phyloP scores from a whole-genome alignment of 2,329 filamentous ascomycete genomes.

The Paecilomyces variotii region DNA sequence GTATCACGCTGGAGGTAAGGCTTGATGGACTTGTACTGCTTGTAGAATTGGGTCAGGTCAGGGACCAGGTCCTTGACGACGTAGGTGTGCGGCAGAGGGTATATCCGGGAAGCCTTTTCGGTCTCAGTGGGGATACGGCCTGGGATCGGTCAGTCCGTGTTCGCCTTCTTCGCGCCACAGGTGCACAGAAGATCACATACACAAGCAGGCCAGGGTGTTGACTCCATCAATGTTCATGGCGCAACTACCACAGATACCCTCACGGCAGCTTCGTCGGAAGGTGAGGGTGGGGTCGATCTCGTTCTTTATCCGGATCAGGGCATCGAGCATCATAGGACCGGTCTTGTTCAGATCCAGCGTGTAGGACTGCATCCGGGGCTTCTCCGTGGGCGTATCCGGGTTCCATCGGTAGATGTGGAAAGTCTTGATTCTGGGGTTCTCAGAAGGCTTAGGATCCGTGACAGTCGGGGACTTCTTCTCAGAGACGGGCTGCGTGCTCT shows the following conservation, averaged over 20 bases:
- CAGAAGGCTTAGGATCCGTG: constrained; percentile 51
- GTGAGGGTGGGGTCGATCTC: constrained; percentile 94
- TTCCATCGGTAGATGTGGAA: constrained; percentile 99
- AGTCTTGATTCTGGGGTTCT: constrained; percentile 66
- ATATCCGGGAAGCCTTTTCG: constrained; percentile 78
- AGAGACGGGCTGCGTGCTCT: constrained; percentile 28
- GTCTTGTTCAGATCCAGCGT: constrained; percentile 97
- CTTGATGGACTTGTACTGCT: constrained; percentile 99
- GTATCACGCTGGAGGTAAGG: constrained; percentile 92
- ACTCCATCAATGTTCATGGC: constrained; percentile 99
- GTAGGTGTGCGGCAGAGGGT: constrained; percentile 96
- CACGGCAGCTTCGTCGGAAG: constrained; percentile 90
- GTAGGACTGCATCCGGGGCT: constrained; percentile 94
- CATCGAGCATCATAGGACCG: constrained; percentile 95
- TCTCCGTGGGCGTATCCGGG: constrained; percentile 81
- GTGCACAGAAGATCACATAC: constrained; percentile 50
- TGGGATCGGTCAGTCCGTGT: constrained; percentile 31
- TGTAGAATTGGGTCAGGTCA: constrained; percentile 98
- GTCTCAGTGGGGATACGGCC: constrained; percentile 88
- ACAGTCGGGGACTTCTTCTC: constrained; percentile 52
- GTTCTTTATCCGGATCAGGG: constrained; percentile 97
- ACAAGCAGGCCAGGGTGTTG: constrained; percentile 95
- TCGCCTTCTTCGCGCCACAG: constrained; percentile 1
- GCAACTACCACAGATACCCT: constrained; percentile 97
- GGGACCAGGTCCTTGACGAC: constrained; percentile 98